Evolutionary conservation across 768 basidiomycete species (phyloP).

Genomic region (Baorangia bicolor): DNA sequence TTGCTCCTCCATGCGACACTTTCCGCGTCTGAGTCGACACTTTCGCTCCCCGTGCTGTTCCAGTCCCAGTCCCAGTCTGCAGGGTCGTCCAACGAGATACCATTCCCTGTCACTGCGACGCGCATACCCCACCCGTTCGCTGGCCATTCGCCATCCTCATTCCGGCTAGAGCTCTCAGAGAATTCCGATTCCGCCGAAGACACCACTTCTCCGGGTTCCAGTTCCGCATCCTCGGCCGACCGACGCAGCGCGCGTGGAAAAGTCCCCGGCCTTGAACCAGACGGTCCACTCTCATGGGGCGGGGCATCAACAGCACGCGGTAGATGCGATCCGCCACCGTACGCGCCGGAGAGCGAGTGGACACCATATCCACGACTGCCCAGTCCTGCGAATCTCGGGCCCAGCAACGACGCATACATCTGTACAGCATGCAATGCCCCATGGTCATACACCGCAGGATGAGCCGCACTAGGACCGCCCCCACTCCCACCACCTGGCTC

Average conservation of each 20-base stretch:
- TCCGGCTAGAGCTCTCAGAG: constrained; percentile 24
- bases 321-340: background rate
- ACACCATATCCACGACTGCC: background rate
- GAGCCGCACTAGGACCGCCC: constrained; percentile 21
- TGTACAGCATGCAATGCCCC: background rate
- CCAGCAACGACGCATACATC: background rate
- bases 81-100: background rate
- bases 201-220: constrained; percentile 29
- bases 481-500: constrained; percentile 15
- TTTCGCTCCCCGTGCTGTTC: background rate
- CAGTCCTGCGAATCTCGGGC: constrained; percentile 9
- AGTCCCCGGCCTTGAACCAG: background rate
- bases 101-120: background rate
- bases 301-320: background rate
- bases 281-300: background rate
- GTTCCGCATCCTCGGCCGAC: constrained; percentile 3
- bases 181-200: constrained; percentile 25
- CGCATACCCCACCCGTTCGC: constrained; percentile 12
- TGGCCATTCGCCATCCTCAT: constrained; percentile 13
- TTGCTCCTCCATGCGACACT: background rate
- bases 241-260: background rate
- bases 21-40: background rate
- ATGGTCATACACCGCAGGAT: background rate
- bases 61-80: no score
- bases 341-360: background rate